Evolutionary conservation across 2,329 filamentous ascomycete genomes (phyloP).

Genomic region (Colletotrichum gigasporum): DNA sequence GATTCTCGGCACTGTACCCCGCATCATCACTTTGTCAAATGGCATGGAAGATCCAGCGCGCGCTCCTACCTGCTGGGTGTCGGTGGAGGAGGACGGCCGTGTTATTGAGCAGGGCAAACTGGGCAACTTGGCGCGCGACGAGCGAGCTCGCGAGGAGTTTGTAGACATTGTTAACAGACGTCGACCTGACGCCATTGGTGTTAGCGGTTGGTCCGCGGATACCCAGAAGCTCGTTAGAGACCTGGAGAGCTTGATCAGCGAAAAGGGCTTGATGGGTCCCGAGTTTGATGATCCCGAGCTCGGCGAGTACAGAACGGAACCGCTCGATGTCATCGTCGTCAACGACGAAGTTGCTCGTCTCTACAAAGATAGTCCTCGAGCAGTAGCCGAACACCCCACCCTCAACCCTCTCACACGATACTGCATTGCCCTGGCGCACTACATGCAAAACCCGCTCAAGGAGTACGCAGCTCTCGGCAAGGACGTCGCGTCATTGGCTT

Average conservation of each 20-base stretch:
- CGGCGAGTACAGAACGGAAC: slow-evolving; percentile 78
- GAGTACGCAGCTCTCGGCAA: slow-evolving; percentile 94
- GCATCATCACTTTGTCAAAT: slow-evolving; percentile 87
- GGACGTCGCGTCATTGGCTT: slow-evolving; percentile 86
- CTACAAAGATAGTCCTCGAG: slow-evolving; percentile 90
- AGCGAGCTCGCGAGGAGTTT: slow-evolving; percentile 73
- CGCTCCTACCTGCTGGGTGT: slow-evolving; percentile 90
- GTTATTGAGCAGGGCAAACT: slow-evolving; percentile 92
- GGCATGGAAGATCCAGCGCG: slow-evolving; percentile 78
- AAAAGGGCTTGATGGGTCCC: slow-evolving; percentile 79
- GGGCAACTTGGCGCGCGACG: slow-evolving; percentile 78
- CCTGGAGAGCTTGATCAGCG: slow-evolving; percentile 79
- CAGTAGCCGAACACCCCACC: slow-evolving; percentile 81
- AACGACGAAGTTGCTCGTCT: slow-evolving; percentile 98
- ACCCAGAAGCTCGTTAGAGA: slow-evolving; percentile 86
- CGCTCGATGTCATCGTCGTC: slow-evolving; percentile 87
- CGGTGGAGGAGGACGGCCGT: slow-evolving; percentile 90
- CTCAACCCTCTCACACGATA: slow-evolving; percentile 84
- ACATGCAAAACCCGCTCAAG: slow-evolving; percentile 94
- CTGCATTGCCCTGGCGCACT: slow-evolving; percentile 87
- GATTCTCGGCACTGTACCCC: slow-evolving; percentile 85
- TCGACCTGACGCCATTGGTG: slow-evolving; percentile 87
- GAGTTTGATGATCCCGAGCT: slow-evolving; percentile 85
- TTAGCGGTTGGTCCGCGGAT: slow-evolving; percentile 90
- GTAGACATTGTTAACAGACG: slow-evolving; percentile 81